Conservation (phyloP, 2,329 filamentous ascomycete species). For the Ceratocystis cubensis region DNA sequence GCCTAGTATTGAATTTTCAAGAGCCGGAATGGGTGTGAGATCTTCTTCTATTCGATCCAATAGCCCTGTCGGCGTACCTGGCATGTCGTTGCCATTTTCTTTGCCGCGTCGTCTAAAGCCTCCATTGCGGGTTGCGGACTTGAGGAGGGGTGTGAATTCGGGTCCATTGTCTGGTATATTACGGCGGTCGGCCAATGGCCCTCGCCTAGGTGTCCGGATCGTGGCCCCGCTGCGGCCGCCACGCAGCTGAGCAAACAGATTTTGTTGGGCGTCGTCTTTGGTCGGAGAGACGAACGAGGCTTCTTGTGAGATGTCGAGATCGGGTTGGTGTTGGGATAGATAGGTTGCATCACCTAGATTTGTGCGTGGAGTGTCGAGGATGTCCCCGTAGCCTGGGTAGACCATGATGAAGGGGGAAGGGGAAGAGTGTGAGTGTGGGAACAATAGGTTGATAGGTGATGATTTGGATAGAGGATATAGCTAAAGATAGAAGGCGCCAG, state of each 20-base stretch:
- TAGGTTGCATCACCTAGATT: slow-evolving; percentile 75
- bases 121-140: slow-evolving; percentile 61
- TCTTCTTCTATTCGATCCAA: slow-evolving; percentile 55
- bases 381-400: slow-evolving; percentile 47
- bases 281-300: slow-evolving; percentile 73
- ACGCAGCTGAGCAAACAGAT: slow-evolving; percentile 62
- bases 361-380: slow-evolving; percentile 76
- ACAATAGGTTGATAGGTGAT: neutral
- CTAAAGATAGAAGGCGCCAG: too few relatives aligned
- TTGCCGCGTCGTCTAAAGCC: slow-evolving; percentile 49
- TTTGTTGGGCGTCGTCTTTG: slow-evolving; percentile 48
- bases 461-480: neutral
- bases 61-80: slow-evolving; percentile 51
- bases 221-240: slow-evolving; percentile 40
- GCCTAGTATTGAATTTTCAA: slow-evolving; percentile 60
- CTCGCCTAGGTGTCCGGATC: slow-evolving; percentile 52
- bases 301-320: slow-evolving; percentile 77
- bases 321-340: slow-evolving; percentile 49
- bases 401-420: slow-evolving; percentile 37
- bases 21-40: slow-evolving; percentile 59
- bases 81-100: slow-evolving; percentile 45
- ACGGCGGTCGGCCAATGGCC: slow-evolving; percentile 56
- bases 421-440: neutral
- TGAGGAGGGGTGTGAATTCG: slow-evolving; percentile 91
- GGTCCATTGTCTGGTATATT: slow-evolving; percentile 57